phyloP scores from a whole-genome alignment of 2,329 filamentous ascomycete genomes.

The Hypoxylon sp. region DNA sequence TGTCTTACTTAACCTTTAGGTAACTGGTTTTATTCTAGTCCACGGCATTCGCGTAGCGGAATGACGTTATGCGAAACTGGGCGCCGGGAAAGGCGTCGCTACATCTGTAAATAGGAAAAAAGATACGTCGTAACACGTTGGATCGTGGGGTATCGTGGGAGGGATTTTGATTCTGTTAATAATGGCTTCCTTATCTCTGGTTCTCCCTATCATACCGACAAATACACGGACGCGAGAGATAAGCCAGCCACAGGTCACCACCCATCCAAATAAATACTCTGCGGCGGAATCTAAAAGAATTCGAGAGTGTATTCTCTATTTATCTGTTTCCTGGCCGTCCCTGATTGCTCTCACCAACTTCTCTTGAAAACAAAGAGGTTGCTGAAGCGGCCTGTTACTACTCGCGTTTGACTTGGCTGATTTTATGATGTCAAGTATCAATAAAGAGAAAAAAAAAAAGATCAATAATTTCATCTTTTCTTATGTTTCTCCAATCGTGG shows the following conservation, averaged over 20 bases:
- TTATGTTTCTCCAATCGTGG: conserved; percentile 3
- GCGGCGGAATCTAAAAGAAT: conserved; percentile 30
- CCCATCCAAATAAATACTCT: conserved; percentile 46
- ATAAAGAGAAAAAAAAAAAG: conserved; percentile 6
- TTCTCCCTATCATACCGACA: conserved; percentile 43
- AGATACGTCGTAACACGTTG: conserved; percentile 41
- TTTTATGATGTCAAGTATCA: conserved; percentile 18
- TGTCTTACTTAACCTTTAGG: conserved; percentile 47
- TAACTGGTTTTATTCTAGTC: conserved; percentile 36
- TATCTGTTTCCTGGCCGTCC: conserved; percentile 24
- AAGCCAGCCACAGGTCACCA: conserved; percentile 43
- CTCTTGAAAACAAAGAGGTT: conserved; percentile 12
- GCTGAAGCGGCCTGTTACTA: conserved; percentile 1
- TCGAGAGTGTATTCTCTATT: conserved; percentile 31
- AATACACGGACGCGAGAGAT: conserved; percentile 44
- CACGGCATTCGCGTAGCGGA: conserved; percentile 41
- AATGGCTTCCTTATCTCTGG: conserved; percentile 48
- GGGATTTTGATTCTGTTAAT: conserved; percentile 47
- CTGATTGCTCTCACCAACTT: conserved; percentile 12
- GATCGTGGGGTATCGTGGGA: conserved; percentile 48
- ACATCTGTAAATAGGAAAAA: conserved; percentile 36
- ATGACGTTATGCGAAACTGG: conserved; percentile 40
- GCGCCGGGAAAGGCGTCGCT: conserved; percentile 35
- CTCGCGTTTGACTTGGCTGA: conserved; percentile 5
- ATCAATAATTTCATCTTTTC: conserved; percentile 6